Percentiles rank a stretch among this genome's conserved stretches.
These are phyloP conservation scores for Nakaseomyces kungkrabaensis DNA, from an alignment of 1,139 yeast genomes.

Conservation along the genomic window DNA sequence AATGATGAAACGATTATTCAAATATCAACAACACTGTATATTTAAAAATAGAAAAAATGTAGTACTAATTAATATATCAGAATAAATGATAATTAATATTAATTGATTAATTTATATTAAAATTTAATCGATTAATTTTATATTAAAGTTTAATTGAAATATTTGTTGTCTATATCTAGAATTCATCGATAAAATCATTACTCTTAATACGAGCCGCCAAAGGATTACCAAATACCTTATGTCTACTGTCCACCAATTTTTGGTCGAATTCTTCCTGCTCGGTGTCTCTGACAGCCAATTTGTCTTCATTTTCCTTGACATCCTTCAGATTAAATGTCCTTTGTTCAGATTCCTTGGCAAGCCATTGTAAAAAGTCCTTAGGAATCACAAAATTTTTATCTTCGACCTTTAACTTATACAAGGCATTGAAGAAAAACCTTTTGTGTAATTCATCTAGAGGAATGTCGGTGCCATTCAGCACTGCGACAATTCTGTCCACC, in stretches of 20 bases:
- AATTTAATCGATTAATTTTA: background rate
- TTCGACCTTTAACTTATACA: slow-evolving; percentile 32
- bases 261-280: slow-evolving; percentile 35
- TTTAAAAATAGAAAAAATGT: background rate
- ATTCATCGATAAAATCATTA: slow-evolving; percentile 18
- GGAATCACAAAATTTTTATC: slow-evolving; percentile 21
- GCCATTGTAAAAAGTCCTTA: slow-evolving; percentile 47
- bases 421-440: slow-evolving; percentile 36
- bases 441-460: slow-evolving; percentile 33
- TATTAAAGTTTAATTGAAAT: background rate
- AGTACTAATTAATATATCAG: too few species aligned
- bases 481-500: slow-evolving; percentile 19
- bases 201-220: slow-evolving; percentile 38
- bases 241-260: slow-evolving; percentile 49
- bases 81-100: slow-evolving; percentile 2
- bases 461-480: slow-evolving; percentile 20
- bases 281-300: slow-evolving; percentile 17
- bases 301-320: background rate
- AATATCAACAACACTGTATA: too few species aligned
- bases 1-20: background rate
- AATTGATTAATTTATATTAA: background rate
- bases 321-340: slow-evolving; percentile 28
- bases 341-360: slow-evolving; percentile 41
- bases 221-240: slow-evolving; percentile 70
- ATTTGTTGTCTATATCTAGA: slow-evolving; percentile 7